These are phyloP conservation scores for Psilocybe tampanensis DNA, from an alignment of 768 basidiomycete genomes.

Conservation along the genomic window DNA sequence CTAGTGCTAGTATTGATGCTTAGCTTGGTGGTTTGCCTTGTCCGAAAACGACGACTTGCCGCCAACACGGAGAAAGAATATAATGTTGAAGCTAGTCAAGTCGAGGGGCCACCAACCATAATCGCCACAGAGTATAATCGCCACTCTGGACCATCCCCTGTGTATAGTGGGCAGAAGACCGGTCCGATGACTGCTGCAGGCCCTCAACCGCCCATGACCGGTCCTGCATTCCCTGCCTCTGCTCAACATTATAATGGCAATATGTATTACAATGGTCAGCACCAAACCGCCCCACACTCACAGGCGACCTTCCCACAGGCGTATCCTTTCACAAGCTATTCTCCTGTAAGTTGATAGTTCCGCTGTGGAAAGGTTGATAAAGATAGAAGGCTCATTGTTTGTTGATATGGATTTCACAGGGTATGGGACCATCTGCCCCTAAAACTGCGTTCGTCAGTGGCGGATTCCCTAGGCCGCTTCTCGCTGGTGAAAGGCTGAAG, in stretches of 20 bases:
- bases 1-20: constrained; percentile 20
- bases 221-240: constrained; percentile 21
- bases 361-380: neutral
- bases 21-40: constrained; percentile 17
- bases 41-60: constrained; percentile 20
- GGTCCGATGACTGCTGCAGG: constrained; percentile 8
- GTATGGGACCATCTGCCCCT: constrained; percentile 18
- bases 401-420: constrained; percentile 8
- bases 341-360: constrained; percentile 18
- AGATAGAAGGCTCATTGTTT: neutral
- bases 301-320: constrained; percentile 21
- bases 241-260: constrained; percentile 16
- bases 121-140: constrained; percentile 30
- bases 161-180: constrained; percentile 18
- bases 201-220: constrained; percentile 21
- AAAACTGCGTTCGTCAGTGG: constrained; percentile 29
- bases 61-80: constrained; percentile 21
- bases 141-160: constrained; percentile 23
- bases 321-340: constrained; percentile 23
- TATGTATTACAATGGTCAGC: constrained; percentile 10
- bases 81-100: constrained; percentile 33
- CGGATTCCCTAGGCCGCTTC: constrained; percentile 29
- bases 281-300: constrained; percentile 25
- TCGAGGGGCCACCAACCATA: constrained; percentile 30
- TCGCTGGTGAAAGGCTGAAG: constrained; percentile 29